Evolutionary conservation across 345 rosid species (phyloP).

Genomic region (Laguncularia racemosa): DNA sequence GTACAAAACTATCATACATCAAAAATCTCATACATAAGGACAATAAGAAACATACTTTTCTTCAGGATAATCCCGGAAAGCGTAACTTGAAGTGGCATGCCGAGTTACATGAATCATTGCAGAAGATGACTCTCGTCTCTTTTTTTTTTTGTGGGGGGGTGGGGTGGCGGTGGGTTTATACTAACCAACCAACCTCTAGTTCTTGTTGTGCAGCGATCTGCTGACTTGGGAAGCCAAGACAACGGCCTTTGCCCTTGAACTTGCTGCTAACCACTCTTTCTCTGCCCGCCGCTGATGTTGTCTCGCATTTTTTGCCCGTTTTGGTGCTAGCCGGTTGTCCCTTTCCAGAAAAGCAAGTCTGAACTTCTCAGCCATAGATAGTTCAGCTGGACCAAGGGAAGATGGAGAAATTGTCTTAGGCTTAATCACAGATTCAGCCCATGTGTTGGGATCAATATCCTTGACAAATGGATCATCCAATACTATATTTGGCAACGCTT

Average conservation of each 20-base stretch:
- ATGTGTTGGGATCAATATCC: conserved; percentile 59
- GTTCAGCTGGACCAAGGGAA: conserved; percentile 28
- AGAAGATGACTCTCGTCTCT: no score
- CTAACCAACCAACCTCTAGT: conserved; percentile 14
- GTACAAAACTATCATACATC: no score
- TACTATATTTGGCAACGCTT: conserved; percentile 44
- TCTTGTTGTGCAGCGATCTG: conserved; percentile 38
- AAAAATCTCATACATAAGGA: no score
- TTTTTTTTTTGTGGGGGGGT: conserved; percentile 47
- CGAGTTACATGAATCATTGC: no score
- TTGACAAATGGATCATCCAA: conserved; percentile 52
- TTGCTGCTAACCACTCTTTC: conserved; percentile 58
- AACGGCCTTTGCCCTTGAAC: conserved; percentile 51
- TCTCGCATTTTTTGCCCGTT: conserved; percentile 82
- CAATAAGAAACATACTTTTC: no score
- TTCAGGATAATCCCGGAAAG: no score
- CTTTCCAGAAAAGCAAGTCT: conserved; percentile 78
- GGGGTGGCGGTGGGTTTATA: no score
- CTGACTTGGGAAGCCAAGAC: conserved; percentile 50
- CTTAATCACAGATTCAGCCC: conserved; percentile 30
- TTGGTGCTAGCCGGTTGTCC: conserved; percentile 78
- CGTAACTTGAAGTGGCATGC: no score
- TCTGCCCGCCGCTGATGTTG: conserved; percentile 82
- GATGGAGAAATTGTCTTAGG: conserved; percentile 22
- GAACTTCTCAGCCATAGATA: conserved; percentile 76